These are phyloP conservation scores for Cadophora malorum DNA, from an alignment of 2,329 filamentous ascomycete genomes.

Conservation along the genomic window DNA sequence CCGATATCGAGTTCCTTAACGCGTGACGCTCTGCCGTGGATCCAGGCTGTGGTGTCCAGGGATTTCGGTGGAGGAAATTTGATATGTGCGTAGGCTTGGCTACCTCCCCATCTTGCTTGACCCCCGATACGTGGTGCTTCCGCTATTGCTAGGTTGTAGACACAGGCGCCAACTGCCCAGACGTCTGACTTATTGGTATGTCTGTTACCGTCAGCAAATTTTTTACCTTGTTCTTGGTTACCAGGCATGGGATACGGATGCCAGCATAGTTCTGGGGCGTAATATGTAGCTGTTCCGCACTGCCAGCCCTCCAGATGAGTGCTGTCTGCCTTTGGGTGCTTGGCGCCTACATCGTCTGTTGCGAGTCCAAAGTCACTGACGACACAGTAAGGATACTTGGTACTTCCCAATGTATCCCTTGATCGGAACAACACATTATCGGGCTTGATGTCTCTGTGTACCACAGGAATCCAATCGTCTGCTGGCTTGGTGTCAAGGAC, in stretches of 20 bases:
- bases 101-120: neutral
- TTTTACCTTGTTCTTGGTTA: neutral
- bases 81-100: slow-evolving; percentile 4
- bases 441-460: slow-evolving; percentile 44
- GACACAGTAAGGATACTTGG: slow-evolving; percentile 40
- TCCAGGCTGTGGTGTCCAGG: neutral
- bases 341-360: slow-evolving; percentile 27
- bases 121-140: neutral
- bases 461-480: slow-evolving; percentile 36
- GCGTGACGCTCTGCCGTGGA: slow-evolving; percentile 12
- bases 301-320: slow-evolving; percentile 11
- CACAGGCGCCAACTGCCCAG: slow-evolving; percentile 37
- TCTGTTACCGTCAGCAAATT: slow-evolving; percentile 25
- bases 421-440: slow-evolving; percentile 43
- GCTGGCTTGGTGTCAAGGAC: slow-evolving; percentile 18
- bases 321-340: slow-evolving; percentile 23
- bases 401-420: slow-evolving; percentile 31
- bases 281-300: slow-evolving; percentile 32
- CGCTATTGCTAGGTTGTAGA: slow-evolving; percentile 34
- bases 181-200: slow-evolving; percentile 37
- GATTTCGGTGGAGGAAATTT: neutral
- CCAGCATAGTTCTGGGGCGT: slow-evolving; percentile 38
- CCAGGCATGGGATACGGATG: slow-evolving; percentile 29
- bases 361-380: slow-evolving; percentile 43
- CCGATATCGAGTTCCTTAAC: slow-evolving; percentile 16